These are phyloP conservation scores for Aureobasidium musti DNA, from an alignment of 2,329 filamentous ascomycete species.

Conservation along the genomic window DNA sequence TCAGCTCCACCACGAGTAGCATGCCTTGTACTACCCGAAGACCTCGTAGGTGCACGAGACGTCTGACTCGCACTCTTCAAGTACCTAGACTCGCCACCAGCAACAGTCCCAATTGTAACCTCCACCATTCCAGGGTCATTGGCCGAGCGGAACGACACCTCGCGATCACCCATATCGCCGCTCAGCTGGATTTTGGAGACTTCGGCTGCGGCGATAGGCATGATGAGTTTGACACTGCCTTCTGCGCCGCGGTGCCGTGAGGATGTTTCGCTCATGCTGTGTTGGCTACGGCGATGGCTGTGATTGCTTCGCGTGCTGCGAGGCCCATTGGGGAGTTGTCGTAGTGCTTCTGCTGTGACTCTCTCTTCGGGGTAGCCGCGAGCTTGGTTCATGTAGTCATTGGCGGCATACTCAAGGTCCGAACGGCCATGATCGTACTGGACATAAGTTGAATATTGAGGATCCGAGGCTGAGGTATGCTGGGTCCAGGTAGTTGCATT, in stretches of 20 bases:
- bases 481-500: conserved; percentile 10
- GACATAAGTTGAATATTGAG: neutral
- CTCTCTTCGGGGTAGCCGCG: conserved; percentile 5
- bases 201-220: conserved; percentile 9
- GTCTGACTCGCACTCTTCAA: conserved; percentile 10
- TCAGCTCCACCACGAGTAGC: conserved; percentile 11
- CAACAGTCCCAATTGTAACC: conserved; percentile 4
- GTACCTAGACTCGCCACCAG: conserved; percentile 3
- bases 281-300: conserved; percentile 9
- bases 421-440: neutral
- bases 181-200: conserved; percentile 9
- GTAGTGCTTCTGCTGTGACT: conserved; percentile 1
- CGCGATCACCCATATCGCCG: conserved; percentile 9
- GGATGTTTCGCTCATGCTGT: conserved; percentile 21
- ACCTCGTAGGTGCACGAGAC: conserved; percentile 12
- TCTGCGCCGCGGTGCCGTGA: conserved; percentile 7
- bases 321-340: neutral
- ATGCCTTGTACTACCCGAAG: conserved; percentile 14
- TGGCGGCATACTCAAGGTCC: neutral
- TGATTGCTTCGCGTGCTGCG: conserved; percentile 8
- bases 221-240: conserved; percentile 11
- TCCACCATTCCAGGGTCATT: conserved; percentile 11
- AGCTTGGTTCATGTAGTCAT: conserved; percentile 4
- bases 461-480: conserved; percentile 9
- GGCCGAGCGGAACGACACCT: neutral